phyloP scores from a whole-genome alignment of 2,329 filamentous ascomycete species.

The Escovopsis sp. region DNA sequence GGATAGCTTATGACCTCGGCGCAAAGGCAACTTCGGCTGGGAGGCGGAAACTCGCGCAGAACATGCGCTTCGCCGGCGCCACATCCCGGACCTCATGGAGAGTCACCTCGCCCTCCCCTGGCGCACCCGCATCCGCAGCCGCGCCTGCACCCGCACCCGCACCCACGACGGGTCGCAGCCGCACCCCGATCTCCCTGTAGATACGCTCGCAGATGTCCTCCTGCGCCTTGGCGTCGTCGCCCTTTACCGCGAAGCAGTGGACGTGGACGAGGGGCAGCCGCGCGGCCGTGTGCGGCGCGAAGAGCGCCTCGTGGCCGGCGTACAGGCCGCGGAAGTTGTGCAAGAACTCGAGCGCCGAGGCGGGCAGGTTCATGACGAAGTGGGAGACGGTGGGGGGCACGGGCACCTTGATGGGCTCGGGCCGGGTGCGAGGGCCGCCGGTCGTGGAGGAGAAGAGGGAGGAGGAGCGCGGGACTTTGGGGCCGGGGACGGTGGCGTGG shows the following conservation, averaged over 20 bases:
- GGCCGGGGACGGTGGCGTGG: conserved; percentile 34
- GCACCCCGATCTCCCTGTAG: conserved; percentile 23
- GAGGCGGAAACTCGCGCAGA: conserved; percentile 81
- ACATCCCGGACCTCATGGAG: conserved; percentile 70
- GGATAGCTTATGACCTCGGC: conserved; percentile 12
- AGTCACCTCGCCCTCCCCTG: conserved; percentile 31
- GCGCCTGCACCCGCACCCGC: too few relatives aligned
- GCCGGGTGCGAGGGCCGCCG: conserved; percentile 21
- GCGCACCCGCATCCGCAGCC: too few relatives aligned
- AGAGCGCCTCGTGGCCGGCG: conserved; percentile 49
- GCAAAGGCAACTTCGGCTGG: conserved; percentile 72
- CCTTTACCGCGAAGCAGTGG: conserved; percentile 86
- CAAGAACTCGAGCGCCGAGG: conserved; percentile 74
- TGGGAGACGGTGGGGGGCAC: conserved; percentile 71
- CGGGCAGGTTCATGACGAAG: conserved; percentile 96
- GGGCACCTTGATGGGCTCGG: conserved; percentile 25
- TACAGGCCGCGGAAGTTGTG: conserved; percentile 56
- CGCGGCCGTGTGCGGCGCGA: conserved; percentile 40
- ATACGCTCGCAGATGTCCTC: conserved; percentile 31
- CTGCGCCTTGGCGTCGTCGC: conserved; percentile 52
- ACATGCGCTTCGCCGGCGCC: conserved; percentile 90
- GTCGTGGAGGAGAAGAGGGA: too few relatives aligned
- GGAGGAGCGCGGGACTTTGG: conserved; percentile 19
- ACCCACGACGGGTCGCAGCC: conserved; percentile 22
- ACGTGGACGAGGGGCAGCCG: conserved; percentile 73